These are phyloP conservation scores for Nicotiana undulata DNA, from an alignment of 257 asterid species.

Conservation along the genomic window DNA sequence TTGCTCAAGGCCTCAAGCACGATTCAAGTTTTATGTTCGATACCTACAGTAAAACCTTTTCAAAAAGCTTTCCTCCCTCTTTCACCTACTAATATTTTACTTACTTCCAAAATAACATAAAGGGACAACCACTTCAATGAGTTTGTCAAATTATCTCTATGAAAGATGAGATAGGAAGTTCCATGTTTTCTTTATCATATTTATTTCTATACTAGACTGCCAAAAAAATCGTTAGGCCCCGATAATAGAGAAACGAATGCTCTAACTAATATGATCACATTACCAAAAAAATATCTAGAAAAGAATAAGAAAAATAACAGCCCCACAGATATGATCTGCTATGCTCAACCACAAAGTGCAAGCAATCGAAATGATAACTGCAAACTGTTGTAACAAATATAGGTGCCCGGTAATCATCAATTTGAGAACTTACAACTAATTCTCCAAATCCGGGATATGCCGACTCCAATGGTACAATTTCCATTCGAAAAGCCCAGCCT, in stretches of 20 bases:
- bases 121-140: neutral
- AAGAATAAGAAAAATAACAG: neutral
- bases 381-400: neutral
- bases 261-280: neutral
- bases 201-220: neutral
- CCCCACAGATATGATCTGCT: neutral
- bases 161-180: neutral
- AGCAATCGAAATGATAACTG: slow-evolving; percentile 6
- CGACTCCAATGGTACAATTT: slow-evolving; percentile 90
- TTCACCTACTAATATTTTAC: neutral
- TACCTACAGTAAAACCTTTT: neutral
- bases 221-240: neutral
- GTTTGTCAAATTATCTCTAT: neutral
- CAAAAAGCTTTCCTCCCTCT: neutral
- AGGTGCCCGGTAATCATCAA: neutral
- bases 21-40: neutral
- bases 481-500: slow-evolving; percentile 96
- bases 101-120: neutral
- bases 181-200: neutral
- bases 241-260: neutral
- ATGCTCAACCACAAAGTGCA: neutral
- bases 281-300: neutral
- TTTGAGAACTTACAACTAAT: slow-evolving; percentile 66
- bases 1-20: no score
- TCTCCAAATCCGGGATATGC: slow-evolving; percentile 98